Base-by-base conservation (phyloP, 129 eudicot species). In the Tagetes patula region DNA sequence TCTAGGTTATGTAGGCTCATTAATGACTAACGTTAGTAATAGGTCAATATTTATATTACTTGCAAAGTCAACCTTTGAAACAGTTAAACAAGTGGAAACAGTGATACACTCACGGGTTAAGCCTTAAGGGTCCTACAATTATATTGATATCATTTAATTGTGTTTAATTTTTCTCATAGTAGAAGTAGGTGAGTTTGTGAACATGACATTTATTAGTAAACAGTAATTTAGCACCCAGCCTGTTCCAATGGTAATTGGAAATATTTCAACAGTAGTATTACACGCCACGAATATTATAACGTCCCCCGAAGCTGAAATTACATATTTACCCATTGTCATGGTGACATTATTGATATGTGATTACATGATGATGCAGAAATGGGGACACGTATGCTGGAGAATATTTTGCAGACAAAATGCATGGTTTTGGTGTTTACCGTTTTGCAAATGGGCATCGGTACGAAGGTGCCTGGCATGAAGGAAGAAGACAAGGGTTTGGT, bases 391-490 rank as follows among this genome's bases (percentile, higher is more conserved):
- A 91, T 60, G 87, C 89, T 2, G 97, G 97, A 45, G 96, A 91
- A 77, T 91, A 91, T 79, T 91, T 91, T 54, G 97, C 93, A 6
- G 97, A 91, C 82, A 86, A 83, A 71, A 81, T 88, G 70, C 97
- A 91, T 41, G 97, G 97, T n/a, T 91, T 88, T 76, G 97, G 97
- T 14, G 91, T 91, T 9, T 91, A 91, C 72, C 93, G 87, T 73
- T 91, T 91, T 67, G 92, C 96, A 52, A 91, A 88, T 6, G 91
- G 97, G 13, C 97, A 91, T 59, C 73, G 84, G 41, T 91, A 91
- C 3, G 93, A 91, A 68, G 97, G 97, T 5, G 91, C 91, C 0
- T 91, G 97, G 97, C 97, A 91, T 61, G 97, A 91, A 87, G 97
- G 97, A 5, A 90, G 91, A 45, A 81, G 87, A 67, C 97, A 91